Percentiles rank a stretch among this genome's conserved stretches.
These are phyloP conservation scores for Pleurotus tuber-regium DNA, from an alignment of 768 basidiomycete genomes.

Conservation along the genomic window DNA sequence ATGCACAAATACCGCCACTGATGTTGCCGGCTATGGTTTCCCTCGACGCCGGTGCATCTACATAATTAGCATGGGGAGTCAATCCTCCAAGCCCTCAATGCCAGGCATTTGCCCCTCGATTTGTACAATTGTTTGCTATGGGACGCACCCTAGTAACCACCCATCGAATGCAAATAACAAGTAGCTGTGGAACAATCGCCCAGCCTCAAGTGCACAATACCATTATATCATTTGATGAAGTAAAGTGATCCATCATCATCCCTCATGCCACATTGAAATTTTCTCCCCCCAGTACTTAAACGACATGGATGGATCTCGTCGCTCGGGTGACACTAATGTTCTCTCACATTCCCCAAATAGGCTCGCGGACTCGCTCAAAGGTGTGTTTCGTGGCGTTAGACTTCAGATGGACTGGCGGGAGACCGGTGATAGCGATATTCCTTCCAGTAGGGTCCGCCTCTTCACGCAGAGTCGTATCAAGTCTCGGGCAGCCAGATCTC, in stretches of 20 bases:
- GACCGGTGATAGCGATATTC: no score
- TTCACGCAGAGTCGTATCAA: no score
- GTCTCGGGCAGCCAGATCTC: no score
- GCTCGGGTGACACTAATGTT: not conserved
- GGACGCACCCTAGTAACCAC: no score
- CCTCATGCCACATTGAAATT: not conserved
- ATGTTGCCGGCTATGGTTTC: constrained; percentile 2
- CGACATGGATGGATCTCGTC: not conserved
- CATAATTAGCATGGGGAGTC: not conserved
- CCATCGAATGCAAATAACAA: no score
- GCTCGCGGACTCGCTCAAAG: no score
- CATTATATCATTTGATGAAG: not conserved
- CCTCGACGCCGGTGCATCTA: not conserved
- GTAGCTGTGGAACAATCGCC: no score
- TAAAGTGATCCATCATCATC: not conserved
- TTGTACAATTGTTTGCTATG: not conserved
- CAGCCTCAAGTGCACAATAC: no score
- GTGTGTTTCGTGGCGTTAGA: no score
- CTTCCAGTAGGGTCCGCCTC: no score
- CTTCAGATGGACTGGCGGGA: no score
- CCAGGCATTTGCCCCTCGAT: not conserved
- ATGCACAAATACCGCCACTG: not conserved
- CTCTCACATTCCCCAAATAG: not conserved
- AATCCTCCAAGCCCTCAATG: not conserved
- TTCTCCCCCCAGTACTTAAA: not conserved